These are phyloP conservation scores for Sanguinoderma infundibulare DNA, from an alignment of 1,284 basidiomycete genomes.

Conservation along the genomic window DNA sequence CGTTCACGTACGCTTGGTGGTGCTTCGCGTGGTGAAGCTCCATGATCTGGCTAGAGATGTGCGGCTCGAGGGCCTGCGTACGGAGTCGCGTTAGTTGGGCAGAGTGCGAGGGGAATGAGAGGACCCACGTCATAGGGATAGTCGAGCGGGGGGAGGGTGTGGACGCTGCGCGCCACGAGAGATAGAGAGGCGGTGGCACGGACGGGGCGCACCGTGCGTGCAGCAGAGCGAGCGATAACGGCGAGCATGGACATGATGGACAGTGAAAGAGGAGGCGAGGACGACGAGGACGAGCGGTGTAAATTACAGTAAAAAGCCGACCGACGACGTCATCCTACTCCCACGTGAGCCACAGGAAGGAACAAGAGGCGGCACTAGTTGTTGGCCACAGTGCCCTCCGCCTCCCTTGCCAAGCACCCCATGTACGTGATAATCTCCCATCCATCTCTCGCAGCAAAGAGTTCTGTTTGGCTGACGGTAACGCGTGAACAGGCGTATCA, in stretches of 20 bases:
- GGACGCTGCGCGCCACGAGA: conserved; percentile 31
- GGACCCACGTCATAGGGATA: conserved; percentile 75
- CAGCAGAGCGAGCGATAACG: conserved; percentile 25
- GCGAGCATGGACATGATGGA: conserved; percentile 28
- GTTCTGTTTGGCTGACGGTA: no score
- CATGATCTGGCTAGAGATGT: conserved; percentile 85
- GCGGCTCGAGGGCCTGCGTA: conserved; percentile 74
- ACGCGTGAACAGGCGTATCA: no score
- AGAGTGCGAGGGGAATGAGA: background rate
- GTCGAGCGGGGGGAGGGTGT: conserved; percentile 82
- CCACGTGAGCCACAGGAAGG: no score
- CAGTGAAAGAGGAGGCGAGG: background rate
- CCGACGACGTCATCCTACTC: no score
- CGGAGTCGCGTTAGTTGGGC: background rate
- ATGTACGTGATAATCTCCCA: no score
- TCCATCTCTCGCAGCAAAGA: no score
- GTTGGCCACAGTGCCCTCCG: no score
- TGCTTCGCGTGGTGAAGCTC: conserved; percentile 88
- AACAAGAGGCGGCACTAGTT: no score
- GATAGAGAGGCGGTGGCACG: conserved; percentile 24
- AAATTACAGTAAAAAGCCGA: no score
- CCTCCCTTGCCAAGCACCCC: no score
- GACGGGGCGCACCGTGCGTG: conserved; percentile 18
- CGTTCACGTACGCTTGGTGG: conserved; percentile 82
- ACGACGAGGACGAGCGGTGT: background rate